Evolutionary conservation across 2,329 filamentous ascomycete species (phyloP), one percentile per base, ranked within the genome.

Genomic region (Cercospora sp.): DNA sequence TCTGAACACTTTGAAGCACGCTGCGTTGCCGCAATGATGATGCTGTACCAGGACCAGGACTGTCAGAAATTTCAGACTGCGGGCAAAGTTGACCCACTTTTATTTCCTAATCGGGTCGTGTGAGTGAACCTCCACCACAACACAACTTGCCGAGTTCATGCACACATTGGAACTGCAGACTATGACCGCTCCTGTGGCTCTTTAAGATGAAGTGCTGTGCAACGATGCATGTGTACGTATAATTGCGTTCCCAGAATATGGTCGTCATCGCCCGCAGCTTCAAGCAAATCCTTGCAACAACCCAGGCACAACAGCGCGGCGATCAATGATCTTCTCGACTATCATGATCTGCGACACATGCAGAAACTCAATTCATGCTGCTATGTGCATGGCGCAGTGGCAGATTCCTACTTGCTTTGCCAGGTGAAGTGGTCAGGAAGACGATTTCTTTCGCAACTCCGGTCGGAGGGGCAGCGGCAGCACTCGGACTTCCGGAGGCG

Each of bases 401-500:
- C 6, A 43, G 7, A 43, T n/a, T n/a, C 37, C 37, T 43, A 43
- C 16, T 43, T 43, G 30, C 57, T 28, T 59, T n/a, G 57, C 26
- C 57, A 34, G 57, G 34, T n/a, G 24, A 9, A 61, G 10, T 4
- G 18, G 18, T 8, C n/a, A 24, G 24, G 49, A 49, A 49, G 43
- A 24, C 43, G 18, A 49, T 49, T 49, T 13, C 13, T 53, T 13
- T 24, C 45, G 45, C 16, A 3, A 13, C 6, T 53, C 12, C 49
- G 49, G 13, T 16, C 12, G 40, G 24, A 43, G 30, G 34, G 40
- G 58, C 58, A 57, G 45, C 61, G 61, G 49, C 55, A 57, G 61
- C 61, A 63, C 24, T 24, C 61, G 61, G 61, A 57, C 61, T 18
- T 43, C 2, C 61, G 61, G 28, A 63, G 61, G 37, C 37, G 37